Evolutionary conservation across 129 eudicot species (phyloP), one percentile per base, ranked within the genome.

Genomic region (Saposhnikovia divaricata): DNA sequence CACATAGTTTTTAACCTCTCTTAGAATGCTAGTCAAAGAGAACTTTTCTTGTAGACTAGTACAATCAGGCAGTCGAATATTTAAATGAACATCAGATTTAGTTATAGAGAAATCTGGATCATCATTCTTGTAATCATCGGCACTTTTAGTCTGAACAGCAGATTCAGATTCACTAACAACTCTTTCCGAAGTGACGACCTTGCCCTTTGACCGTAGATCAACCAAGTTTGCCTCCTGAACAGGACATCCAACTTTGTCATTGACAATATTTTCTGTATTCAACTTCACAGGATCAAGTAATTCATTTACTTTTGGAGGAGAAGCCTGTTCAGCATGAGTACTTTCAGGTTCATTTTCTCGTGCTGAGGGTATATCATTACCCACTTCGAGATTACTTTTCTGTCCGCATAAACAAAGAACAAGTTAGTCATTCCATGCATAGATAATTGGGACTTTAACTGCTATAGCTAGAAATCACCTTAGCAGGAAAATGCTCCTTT

Each of bases 1-100:
- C 79, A 93, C 87, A 23, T 84, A 85, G 43, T 88, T 84, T 82
- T 89, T 91, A 74, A 93, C 97, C 93, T 85, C 82, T 77, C 83
- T 84, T 68, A 93, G 63, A 80, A 95, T 84, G 82, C 75, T 85
- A 78, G 80, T 86, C 83, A 86, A 69, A 40, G 85, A 81, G 82
- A 93, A 89, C 82, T 85, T 93, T 76, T 84, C 93, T 80, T 88
- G 97, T 81, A 93, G 75, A 85, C 88, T 91, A 65, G 81, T 59
- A 80, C 90, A 92, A 43, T 89, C 89, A 25, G 96, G 93, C 78
- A 93, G 76, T 75, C 93, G 85, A 75, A 93, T 87, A 80, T 91
- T 91, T 72, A 93, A 81, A 78, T 81, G 84, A 81, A 93, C 87
- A 81, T 84, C 84, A 40, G 92, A 89, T 76, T 73, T 84, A 5